Percentiles rank a stretch among this genome's conserved stretches.
Conservation (phyloP, 768 basidiomycete genomes). For the Tylopilus rubrobrunneus region DNA sequence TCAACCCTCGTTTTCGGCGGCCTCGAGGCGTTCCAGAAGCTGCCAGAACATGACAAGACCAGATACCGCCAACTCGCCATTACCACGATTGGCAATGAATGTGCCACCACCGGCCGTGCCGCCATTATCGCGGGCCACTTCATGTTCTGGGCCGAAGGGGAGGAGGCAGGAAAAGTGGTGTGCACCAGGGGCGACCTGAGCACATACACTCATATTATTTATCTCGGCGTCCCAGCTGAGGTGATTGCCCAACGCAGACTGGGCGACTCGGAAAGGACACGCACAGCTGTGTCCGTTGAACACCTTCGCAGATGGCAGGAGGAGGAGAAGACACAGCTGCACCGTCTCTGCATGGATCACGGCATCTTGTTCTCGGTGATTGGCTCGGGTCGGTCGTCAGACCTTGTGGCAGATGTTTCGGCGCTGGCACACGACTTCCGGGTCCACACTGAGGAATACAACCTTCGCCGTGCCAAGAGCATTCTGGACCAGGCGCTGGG, state of each 20-base stretch:
- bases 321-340: slow-evolving; percentile 14
- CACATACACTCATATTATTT: slow-evolving; percentile 16
- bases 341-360: slow-evolving; percentile 14
- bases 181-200: slow-evolving; percentile 14
- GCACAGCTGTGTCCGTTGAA: slow-evolving; percentile 7
- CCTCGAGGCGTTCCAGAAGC: slow-evolving; percentile 11
- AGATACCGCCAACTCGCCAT: slow-evolving; percentile 12
- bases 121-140: slow-evolving; percentile 12
- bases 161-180: slow-evolving; percentile 15
- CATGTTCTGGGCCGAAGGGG: slow-evolving; percentile 15
- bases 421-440: slow-evolving; percentile 9
- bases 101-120: slow-evolving; percentile 6
- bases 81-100: slow-evolving; percentile 10
- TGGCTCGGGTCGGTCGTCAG: slow-evolving; percentile 7
- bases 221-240: slow-evolving; percentile 8
- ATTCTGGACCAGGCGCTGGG: slow-evolving; percentile 13
- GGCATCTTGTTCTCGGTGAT: slow-evolving; percentile 13
- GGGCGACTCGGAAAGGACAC: slow-evolving; percentile 6
- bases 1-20: slow-evolving; percentile 12
- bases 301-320: slow-evolving; percentile 15
- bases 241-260: slow-evolving; percentile 15
- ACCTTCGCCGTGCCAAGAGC: slow-evolving; percentile 12
- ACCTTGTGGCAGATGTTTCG: slow-evolving; percentile 13
- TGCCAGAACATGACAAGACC: slow-evolving; percentile 11
- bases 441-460: slow-evolving; percentile 11